These are phyloP conservation scores for Isochrysis galbana DNA, from an alignment of 78 protist genomes.

Conservation along the genomic window DNA sequence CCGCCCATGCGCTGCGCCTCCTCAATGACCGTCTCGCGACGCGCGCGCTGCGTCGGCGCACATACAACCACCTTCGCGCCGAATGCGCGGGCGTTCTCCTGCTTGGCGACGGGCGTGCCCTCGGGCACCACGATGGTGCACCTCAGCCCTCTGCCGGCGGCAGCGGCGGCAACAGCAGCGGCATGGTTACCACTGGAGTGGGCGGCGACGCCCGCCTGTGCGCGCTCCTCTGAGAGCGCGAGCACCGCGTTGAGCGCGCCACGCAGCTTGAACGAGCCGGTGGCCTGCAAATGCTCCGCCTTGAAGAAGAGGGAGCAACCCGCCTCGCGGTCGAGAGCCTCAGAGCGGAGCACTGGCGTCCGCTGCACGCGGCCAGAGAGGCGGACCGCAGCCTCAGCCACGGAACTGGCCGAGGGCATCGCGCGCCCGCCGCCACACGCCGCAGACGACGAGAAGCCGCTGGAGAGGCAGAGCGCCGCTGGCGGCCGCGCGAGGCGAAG, in stretches of 20 bases:
- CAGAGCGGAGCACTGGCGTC: conserved; percentile 57
- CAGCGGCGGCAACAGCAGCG: conserved; percentile 78
- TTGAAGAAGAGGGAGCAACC: conserved; percentile 57
- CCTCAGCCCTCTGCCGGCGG: conserved; percentile 32
- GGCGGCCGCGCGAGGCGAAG: too few relatives aligned
- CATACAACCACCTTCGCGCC: conserved; percentile 26
- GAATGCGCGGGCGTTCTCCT: conserved; percentile 49
- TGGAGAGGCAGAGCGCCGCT: too few relatives aligned
- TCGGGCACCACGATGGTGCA: conserved; percentile 71
- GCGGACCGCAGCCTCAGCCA: not conserved
- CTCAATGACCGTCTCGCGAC: conserved; percentile 31
- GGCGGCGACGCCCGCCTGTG: not conserved
- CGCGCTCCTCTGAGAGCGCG: conserved; percentile 23
- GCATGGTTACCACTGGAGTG: conserved; percentile 73
- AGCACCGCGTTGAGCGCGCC: conserved; percentile 71
- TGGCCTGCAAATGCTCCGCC: conserved; percentile 70
- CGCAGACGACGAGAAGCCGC: too few relatives aligned
- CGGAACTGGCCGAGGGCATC: too few relatives aligned
- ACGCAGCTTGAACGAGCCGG: conserved; percentile 78
- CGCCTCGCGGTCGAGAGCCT: conserved; percentile 52
- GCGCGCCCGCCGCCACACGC: too few relatives aligned
- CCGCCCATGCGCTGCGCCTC: conserved; percentile 13
- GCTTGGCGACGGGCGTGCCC: conserved; percentile 56
- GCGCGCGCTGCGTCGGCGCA: conserved; percentile 63
- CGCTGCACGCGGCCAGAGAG: not conserved